Evolutionary conservation across 208 protist genomes (phyloP), one percentile per base, ranked within the genome.

Genomic region (Hexamita inflata): DNA sequence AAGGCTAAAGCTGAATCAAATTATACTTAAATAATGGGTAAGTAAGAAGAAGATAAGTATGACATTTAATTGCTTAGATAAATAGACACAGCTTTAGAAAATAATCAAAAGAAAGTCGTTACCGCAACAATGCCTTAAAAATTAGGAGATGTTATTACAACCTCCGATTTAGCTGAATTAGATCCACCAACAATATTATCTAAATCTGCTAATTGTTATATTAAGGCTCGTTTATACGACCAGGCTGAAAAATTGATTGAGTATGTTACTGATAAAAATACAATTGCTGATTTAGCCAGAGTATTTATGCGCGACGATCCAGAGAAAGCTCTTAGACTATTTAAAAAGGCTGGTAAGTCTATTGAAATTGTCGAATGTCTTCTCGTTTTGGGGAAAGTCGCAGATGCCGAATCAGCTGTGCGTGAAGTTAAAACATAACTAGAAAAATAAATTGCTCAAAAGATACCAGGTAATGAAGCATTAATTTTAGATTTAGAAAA

Each of bases 341-440:
- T 70, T 34, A 70, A 70, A n/a, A n/a, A 34, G 9, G 64, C 64
- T 45, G 64, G 64, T n/a, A n/a, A 49, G 35, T 45, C 11, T 40
- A 15, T 29, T 24, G 64, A 70, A 49, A 70, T 70, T 57, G 64
- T 70, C 2, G 64, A 70, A 15, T 70, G 64, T n/a, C 35, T 70
- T 15, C n/a, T 70, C 42, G n/a, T 4, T 49, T 38, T 70, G 15
- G n/a, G n/a, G n/a, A 40, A 49, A 32, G 38, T 70, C 15, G 4
- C 64, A n/a, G 64, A 70, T 4, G 64, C 64, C 11, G 64, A 70
- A 38, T 45, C 32, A 32, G 64, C 64, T 15, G 64, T 70, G 15
- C 26, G 38, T 28, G 64, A 70, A n/a, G 38, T 45, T 24, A 70
- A 70, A n/a, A 9, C 15, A 49, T 15, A 49, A n/a, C n/a, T 70